Conservation (phyloP, 2,329 filamentous ascomycete genomes). For the Paramyrothecium sp. region DNA sequence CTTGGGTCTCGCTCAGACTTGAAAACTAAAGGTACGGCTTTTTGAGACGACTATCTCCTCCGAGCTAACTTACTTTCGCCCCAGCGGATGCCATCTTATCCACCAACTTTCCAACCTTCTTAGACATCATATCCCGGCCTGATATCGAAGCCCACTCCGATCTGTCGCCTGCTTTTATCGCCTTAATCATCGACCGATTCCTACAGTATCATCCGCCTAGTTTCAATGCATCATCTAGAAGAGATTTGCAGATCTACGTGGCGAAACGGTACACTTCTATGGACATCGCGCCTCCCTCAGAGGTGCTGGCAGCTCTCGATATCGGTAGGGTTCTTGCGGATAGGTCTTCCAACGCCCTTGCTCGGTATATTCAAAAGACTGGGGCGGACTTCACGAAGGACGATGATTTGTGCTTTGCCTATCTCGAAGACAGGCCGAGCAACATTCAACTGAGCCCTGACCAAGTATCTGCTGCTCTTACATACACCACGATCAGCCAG, state of each 20-base stretch:
- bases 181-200: conserved; percentile 79
- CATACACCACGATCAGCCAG: conserved; percentile 61
- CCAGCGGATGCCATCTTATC: conserved; percentile 87
- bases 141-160: conserved; percentile 64
- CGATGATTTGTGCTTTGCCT: conserved; percentile 61
- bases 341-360: conserved; percentile 54
- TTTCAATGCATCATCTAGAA: conserved; percentile 73
- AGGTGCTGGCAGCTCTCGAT: conserved; percentile 69
- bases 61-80: background rate
- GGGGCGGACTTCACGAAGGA: conserved; percentile 75
- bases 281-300: conserved; percentile 65
- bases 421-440: conserved; percentile 51
- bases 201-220: conserved; percentile 83
- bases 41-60: conserved; percentile 25
- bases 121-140: conserved; percentile 70
- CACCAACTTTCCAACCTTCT: conserved; percentile 73
- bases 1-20: conserved; percentile 76
- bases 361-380: conserved; percentile 68
- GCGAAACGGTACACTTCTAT: conserved; percentile 66
- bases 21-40: conserved; percentile 76
- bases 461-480: conserved; percentile 77
- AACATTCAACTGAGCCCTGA: conserved; percentile 70
- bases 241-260: conserved; percentile 66
- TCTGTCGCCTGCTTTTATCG: conserved; percentile 68
- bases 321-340: conserved; percentile 65